Evolutionary conservation across 1,284 basidiomycete species (phyloP).

Genomic region (Sanghuangporus baumii): DNA sequence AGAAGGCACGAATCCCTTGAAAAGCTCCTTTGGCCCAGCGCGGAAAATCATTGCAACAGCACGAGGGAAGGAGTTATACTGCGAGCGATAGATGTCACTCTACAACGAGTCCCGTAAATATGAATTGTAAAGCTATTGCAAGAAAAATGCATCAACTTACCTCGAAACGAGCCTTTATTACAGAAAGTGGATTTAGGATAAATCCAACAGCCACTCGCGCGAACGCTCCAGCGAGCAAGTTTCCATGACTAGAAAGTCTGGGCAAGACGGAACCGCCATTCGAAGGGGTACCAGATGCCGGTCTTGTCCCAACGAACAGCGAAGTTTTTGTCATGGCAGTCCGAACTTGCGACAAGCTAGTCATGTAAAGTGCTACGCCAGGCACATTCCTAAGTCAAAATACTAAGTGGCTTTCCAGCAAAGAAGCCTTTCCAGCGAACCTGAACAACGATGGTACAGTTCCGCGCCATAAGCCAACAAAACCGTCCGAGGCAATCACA

Average conservation of each 20-base stretch:
- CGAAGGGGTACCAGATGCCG: conserved; percentile 22
- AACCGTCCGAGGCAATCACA: conserved; percentile 57
- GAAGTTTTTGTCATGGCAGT: conserved; percentile 61
- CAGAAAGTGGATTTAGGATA: conserved; percentile 87
- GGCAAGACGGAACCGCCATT: conserved; percentile 57
- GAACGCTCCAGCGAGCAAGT: conserved; percentile 85
- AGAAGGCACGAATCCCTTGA: conserved; percentile 87
- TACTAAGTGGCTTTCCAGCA: not conserved
- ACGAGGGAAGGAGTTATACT: conserved; percentile 58
- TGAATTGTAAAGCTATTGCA: not conserved
- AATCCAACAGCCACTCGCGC: conserved; percentile 85
- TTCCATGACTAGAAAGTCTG: conserved; percentile 74
- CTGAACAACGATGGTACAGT: conserved; percentile 77
- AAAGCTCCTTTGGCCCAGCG: conserved; percentile 76
- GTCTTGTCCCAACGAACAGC: conserved; percentile 39
- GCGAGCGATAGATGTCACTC: conserved; percentile 70
- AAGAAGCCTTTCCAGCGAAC: conserved; percentile 30
- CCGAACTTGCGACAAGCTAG: conserved; percentile 76
- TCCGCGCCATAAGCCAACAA: conserved; percentile 79
- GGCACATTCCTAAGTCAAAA: conserved; percentile 74
- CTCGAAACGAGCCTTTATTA: conserved; percentile 94
- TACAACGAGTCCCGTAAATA: conserved; percentile 25
- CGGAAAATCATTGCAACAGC: conserved; percentile 61
- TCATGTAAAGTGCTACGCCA: conserved; percentile 91
- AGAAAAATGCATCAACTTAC: conserved; percentile 36